phyloP scores from a whole-genome alignment of 306 rosid genomes.

The Inga leiocalycina region DNA sequence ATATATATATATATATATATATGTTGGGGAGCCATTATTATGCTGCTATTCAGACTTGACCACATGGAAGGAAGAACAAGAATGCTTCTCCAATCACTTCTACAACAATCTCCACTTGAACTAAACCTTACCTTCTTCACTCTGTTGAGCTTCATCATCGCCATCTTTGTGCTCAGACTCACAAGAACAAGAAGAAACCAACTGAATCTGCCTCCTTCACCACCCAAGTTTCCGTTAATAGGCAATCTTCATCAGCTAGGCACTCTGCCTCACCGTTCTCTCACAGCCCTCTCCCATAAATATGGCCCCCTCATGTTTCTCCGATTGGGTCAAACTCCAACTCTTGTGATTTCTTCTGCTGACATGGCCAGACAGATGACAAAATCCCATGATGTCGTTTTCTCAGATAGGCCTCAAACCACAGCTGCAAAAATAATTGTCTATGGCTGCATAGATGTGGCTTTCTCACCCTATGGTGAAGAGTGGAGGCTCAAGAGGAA shows the following conservation, averaged over 20 bases:
- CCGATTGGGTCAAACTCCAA: constrained; percentile 32
- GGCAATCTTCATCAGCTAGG: constrained; percentile 58
- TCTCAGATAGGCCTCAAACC: neutral
- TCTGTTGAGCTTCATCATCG: neutral
- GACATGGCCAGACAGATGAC: constrained; percentile 2
- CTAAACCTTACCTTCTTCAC: neutral
- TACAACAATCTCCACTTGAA: neutral
- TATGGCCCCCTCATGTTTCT: constrained; percentile 44
- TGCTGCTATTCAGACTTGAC: neutral
- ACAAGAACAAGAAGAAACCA: neutral
- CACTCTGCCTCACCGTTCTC: constrained; percentile 40
- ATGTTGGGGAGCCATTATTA: neutral
- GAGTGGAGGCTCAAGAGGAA: constrained; percentile 20
- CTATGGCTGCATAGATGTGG: constrained; percentile 21
- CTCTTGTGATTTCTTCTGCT: constrained; percentile 25
- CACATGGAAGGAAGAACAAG: neutral
- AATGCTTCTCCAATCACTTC: neutral
- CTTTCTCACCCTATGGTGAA: constrained; percentile 13
- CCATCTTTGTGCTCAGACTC: neutral
- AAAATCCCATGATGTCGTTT: constrained; percentile 4
- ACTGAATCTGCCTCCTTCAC: constrained; percentile 42
- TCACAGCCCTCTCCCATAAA: neutral
- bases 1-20: too few relatives aligned
- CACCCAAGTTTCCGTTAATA: constrained; percentile 42
- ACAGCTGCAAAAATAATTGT: neutral